Evolutionary conservation across 768 basidiomycete species (phyloP).

Genomic region (Boletus vinaceobasis): DNA sequence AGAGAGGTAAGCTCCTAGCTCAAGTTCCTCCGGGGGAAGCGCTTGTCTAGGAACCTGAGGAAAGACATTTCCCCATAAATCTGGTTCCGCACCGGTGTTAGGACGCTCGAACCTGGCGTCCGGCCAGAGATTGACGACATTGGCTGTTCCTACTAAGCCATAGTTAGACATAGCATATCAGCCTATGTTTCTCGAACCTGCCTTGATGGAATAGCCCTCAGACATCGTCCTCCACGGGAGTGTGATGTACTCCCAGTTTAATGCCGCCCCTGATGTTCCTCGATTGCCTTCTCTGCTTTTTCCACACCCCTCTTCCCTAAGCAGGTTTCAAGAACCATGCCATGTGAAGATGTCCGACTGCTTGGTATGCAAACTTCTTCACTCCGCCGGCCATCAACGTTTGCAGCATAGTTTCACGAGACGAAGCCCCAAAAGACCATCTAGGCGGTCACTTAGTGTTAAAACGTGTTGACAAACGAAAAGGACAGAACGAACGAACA

Average conservation of each 20-base stretch:
- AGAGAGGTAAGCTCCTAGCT: not conserved
- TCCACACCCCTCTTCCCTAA: not conserved
- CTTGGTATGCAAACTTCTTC: not conserved
- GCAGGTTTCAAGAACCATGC: not conserved
- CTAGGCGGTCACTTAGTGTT: not conserved
- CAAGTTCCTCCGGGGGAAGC: not conserved
- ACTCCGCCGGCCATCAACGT: not conserved
- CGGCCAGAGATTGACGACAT: not conserved
- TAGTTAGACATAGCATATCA: not conserved
- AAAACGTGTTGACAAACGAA: not conserved
- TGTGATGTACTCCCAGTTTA: not conserved
- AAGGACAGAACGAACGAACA: too few relatives aligned
- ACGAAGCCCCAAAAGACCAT: not conserved
- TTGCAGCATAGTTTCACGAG: not conserved
- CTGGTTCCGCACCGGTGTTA: not conserved
- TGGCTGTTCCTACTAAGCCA: not conserved
- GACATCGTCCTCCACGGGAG: not conserved
- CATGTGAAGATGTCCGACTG: not conserved
- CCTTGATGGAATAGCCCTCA: not conserved
- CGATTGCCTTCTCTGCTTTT: not conserved
- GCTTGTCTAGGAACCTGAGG: too few relatives aligned
- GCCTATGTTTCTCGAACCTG: too few relatives aligned
- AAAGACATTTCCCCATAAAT: not conserved
- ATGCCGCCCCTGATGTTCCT: not conserved
- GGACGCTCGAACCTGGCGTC: not conserved